Percentiles rank a stretch among this genome's conserved stretches.
phyloP scores from a whole-genome alignment of 352 stramenopile genomes.

The Globisporangium cystogenes region DNA sequence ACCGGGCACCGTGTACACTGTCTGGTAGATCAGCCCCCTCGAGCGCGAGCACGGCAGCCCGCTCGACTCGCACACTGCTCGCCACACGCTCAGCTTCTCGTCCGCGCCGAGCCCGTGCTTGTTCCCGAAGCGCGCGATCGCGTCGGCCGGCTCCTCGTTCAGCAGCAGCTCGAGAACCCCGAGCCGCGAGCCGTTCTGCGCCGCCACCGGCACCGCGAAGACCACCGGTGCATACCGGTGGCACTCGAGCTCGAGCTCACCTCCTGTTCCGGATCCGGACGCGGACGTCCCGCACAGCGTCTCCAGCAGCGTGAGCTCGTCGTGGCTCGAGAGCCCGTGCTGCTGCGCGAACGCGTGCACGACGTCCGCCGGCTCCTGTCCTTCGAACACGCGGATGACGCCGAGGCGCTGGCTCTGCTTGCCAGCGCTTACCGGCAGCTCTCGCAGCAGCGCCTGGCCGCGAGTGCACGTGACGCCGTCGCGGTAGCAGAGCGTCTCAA shows the following conservation, averaged over 20 bases:
- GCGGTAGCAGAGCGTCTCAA: constrained; percentile 52
- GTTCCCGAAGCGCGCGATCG: constrained; percentile 69
- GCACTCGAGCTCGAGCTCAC: constrained; percentile 27
- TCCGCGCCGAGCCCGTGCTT: constrained; percentile 47
- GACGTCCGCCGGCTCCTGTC: constrained; percentile 64
- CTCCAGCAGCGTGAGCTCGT: constrained; percentile 43
- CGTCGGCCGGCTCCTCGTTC: constrained; percentile 66
- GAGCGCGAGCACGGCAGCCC: constrained; percentile 45
- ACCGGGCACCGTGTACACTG: constrained; percentile 49
- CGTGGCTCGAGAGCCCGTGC: constrained; percentile 28
- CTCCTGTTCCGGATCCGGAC: background rate
- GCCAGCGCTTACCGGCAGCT: constrained; percentile 31
- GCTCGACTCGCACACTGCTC: constrained; percentile 46
- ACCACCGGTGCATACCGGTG: constrained; percentile 55
- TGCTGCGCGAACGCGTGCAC: constrained; percentile 62
- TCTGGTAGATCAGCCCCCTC: constrained; percentile 56
- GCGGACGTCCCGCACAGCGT: constrained; percentile 34
- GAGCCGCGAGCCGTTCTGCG: constrained; percentile 54
- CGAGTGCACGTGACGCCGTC: constrained; percentile 55
- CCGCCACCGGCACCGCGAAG: constrained; percentile 49
- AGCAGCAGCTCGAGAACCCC: constrained; percentile 54
- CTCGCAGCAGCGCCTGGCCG: constrained; percentile 43
- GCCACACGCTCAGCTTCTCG: constrained; percentile 54
- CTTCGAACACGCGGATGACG: constrained; percentile 51
- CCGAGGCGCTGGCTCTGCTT: constrained; percentile 26